Base-by-base conservation (phyloP, 805 yeast genomes). In the Schwanniomyces polymorphus region DNA sequence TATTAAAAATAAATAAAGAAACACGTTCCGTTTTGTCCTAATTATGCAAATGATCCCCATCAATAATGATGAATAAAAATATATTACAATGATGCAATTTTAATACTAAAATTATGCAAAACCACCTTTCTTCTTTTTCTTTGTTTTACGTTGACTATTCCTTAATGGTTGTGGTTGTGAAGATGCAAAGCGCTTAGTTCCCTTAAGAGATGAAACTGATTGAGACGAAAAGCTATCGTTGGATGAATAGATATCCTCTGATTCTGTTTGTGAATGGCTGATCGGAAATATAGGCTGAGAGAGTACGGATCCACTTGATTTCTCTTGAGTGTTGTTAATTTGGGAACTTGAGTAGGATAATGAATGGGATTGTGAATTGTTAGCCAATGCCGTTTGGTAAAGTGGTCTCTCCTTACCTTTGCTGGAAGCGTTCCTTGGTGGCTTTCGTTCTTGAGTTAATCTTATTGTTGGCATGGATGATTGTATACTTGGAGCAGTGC, bases 61-160 rank as follows among this genome's bases (percentile, higher is more conserved):
- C 25, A 26, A 39, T 26, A 31, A 29, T 9, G 39, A 33, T 27
- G 27, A n/a, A n/a, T 26, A 17, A 45, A 16, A 18, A 14, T 42
- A 34, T 34, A 10, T n/a, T 35, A 41, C 27, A 39, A 28, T 3
- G 27, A 37, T 21, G 26, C 34, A 40, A 27, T 14, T 5, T 12
- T 14, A 14, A 44, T 45, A 23, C 18, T 41, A 27, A 26, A 12
- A 40, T 57, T 55, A 78, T 25, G 74, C 76, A 60, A 80, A 79
- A 4, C 84, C 84, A 12, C 81, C 73, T 47, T 72, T 69, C 52
- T 68, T 73, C 57, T 73, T 76, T 65, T 74, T 77, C 54, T 65
- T 70, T 55, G 63, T 67, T 47, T 60, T 64, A 28, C 52, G 52
- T n/a, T 38, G 41, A 16, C 23, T 25, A 29, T 25, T 38, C 10